Percentiles rank a stretch among this genome's conserved stretches.
phyloP scores from a whole-genome alignment of 257 asterid genomes.

The Osmanthus fragrans region DNA sequence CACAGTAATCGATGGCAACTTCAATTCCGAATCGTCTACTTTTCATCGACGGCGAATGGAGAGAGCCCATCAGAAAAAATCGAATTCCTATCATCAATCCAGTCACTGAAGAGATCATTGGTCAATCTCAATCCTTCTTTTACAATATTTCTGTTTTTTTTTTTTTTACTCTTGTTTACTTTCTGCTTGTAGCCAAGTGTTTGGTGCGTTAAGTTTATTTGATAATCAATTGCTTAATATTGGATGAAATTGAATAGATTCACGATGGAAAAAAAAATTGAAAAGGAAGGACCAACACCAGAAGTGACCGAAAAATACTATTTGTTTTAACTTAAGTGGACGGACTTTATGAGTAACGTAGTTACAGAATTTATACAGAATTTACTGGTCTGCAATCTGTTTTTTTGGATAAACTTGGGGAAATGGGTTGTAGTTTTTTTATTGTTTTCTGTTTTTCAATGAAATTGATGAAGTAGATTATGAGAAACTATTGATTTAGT shows the following conservation, averaged over 20 bases:
- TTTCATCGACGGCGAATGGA: slow-evolving; percentile 84
- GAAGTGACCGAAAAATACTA: background rate
- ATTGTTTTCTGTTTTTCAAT: background rate
- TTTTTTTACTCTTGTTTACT: background rate
- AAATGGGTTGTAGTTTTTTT: background rate
- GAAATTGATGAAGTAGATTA: background rate
- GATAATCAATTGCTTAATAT: background rate
- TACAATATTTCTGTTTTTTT: background rate
- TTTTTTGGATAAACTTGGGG: no score
- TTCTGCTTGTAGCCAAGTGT: background rate
- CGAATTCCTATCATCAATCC: slow-evolving; percentile 70
- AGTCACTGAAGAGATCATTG: slow-evolving; percentile 65
- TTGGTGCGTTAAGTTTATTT: background rate
- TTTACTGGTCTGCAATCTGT: background rate
- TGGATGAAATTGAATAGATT: background rate
- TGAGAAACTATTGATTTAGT: background rate
- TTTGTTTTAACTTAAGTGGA: background rate
- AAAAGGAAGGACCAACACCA: background rate
- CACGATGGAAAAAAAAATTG: background rate
- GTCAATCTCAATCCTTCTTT: slow-evolving; percentile 26
- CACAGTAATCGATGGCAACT: slow-evolving; percentile 35
- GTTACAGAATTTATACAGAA: background rate
- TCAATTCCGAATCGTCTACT: slow-evolving; percentile 56
- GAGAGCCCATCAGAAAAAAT: slow-evolving; percentile 56
- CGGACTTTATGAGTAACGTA: background rate